A percentile compares a stretch with the other conserved stretches of the same genome.
phyloP scores from a whole-genome alignment of 306 rosid genomes.

The Hippophae rhamnoides region DNA sequence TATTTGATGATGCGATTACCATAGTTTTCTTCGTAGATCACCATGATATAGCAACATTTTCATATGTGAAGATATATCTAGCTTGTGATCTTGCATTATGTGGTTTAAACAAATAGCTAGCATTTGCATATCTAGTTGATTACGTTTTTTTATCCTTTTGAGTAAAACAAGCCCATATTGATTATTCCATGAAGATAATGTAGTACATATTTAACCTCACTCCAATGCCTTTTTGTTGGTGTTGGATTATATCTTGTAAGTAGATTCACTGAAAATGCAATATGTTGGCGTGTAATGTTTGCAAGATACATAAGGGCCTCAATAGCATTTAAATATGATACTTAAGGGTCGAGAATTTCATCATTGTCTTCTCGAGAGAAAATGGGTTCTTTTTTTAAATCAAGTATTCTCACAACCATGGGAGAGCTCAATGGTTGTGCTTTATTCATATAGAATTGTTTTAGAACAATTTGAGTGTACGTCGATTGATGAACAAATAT shows the following conservation, averaged over 20 bases:
- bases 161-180: not conserved
- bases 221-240: not conserved
- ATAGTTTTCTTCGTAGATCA: too few species aligned
- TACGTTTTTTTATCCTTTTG: not conserved
- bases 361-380: not conserved
- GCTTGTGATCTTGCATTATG: too few species aligned
- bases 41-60: too few species aligned
- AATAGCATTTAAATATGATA: slow-evolving; percentile 10
- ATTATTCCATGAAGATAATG: not conserved
- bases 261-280: not conserved
- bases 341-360: slow-evolving; percentile 4
- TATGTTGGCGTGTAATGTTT: not conserved
- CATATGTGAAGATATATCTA: too few species aligned
- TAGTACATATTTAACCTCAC: not conserved
- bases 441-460: not conserved
- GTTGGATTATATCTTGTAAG: not conserved
- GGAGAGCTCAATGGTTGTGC: not conserved
- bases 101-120: too few species aligned
- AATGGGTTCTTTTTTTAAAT: not conserved
- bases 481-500: not conserved
- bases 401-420: not conserved
- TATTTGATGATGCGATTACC: too few species aligned
- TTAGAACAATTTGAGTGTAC: not conserved
- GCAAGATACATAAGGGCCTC: not conserved
- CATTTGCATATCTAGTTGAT: too few species aligned